Conservation (phyloP, 306 rosid genomes). For the Quercus dentata region DNA sequence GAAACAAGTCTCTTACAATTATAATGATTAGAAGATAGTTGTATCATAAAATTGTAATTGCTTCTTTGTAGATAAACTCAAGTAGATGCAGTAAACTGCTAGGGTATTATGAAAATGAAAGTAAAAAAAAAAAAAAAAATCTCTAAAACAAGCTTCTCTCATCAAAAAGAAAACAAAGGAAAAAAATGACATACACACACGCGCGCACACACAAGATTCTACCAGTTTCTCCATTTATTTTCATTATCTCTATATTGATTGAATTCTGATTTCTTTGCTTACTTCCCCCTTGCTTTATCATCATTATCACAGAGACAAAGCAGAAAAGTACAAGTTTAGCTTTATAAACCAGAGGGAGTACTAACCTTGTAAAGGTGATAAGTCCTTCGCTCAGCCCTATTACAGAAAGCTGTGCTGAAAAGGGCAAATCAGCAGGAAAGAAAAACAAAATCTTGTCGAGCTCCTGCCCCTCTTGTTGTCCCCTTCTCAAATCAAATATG, state of each 20-base stretch:
- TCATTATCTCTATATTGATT: no score
- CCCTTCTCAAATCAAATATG: constrained; percentile 84
- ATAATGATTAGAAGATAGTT: no score
- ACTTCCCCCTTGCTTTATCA: background rate
- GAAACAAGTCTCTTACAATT: background rate
- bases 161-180: background rate
- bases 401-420: constrained; percentile 79
- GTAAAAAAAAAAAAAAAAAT: background rate
- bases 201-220: background rate
- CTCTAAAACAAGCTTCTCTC: background rate
- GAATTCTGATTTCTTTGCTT: no score
- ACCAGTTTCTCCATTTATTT: background rate
- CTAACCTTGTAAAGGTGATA: constrained; percentile 87
- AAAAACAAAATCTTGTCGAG: constrained; percentile 90
- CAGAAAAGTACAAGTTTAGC: background rate
- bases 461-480: constrained; percentile 95
- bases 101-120: background rate
- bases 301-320: background rate
- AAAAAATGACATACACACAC: background rate
- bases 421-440: constrained; percentile 79
- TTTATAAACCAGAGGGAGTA: background rate
- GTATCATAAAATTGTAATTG: background rate
- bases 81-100: background rate
- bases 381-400: constrained; percentile 98
- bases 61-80: background rate